Conservation (phyloP, 345 rosid species). For the Ricinus communis region DNA sequence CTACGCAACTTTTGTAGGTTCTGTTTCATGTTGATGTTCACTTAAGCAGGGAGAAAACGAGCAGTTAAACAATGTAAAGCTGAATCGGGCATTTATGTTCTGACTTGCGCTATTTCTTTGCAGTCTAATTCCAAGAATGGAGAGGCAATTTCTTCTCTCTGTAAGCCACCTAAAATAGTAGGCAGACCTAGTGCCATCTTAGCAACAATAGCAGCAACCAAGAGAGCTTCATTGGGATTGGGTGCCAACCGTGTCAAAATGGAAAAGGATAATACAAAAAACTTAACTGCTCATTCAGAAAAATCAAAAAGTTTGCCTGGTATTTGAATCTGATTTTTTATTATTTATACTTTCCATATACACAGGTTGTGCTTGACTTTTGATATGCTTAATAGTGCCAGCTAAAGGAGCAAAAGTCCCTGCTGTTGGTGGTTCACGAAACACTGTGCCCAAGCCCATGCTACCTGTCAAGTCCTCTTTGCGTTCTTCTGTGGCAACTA, state of each 20-base stretch:
- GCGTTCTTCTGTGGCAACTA: constrained; percentile 45
- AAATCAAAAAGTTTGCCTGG: constrained; percentile 8
- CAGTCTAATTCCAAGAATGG: constrained; percentile 42
- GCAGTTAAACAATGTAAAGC: neutral
- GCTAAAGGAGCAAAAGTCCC: constrained; percentile 53
- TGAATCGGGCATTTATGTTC: constrained; percentile 9
- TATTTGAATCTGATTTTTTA: constrained; percentile 2
- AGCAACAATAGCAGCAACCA: constrained; percentile 44
- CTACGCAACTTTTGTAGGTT: neutral
- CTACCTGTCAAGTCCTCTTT: constrained; percentile 42
- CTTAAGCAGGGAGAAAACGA: neutral
- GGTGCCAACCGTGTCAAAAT: constrained; percentile 49
- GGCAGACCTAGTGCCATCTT: constrained; percentile 35
- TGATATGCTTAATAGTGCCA: constrained; percentile 29
- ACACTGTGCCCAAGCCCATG: constrained; percentile 44
- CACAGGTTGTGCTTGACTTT: neutral
- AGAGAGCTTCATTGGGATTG: constrained; percentile 51
- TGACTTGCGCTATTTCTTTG: constrained; percentile 17
- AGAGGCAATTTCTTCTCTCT: constrained; percentile 38
- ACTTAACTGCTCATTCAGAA: neutral
- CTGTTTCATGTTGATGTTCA: neutral
- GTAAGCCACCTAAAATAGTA: constrained; percentile 50
- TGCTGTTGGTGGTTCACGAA: constrained; percentile 34
- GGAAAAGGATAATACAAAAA: constrained; percentile 47
- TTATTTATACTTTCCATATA: constrained; percentile 1